A percentile compares a stretch with the other conserved stretches of the same genome.
phyloP scores from a whole-genome alignment of 495 filamentous ascomycete genomes.

The Trichoderma asperelloides region DNA sequence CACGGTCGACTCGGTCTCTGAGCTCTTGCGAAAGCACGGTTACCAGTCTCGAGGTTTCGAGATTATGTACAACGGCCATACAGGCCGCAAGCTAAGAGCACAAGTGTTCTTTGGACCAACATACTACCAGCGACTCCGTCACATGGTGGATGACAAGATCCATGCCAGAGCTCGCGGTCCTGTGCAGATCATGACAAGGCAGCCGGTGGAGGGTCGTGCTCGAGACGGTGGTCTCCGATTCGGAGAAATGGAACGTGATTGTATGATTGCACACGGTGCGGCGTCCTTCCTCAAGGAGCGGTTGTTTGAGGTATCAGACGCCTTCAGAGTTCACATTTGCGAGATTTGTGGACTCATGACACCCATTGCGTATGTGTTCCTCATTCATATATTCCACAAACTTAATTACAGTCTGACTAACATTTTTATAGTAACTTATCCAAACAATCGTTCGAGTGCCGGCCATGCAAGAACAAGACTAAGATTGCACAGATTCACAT shows the following conservation, averaged over 20 bases:
- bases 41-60: slow-evolving; percentile 97
- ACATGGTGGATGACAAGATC: slow-evolving; percentile 99
- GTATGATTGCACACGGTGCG: slow-evolving; percentile 98
- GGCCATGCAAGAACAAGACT: slow-evolving; percentile 97
- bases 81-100: slow-evolving; percentile 80
- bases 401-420: slow-evolving; percentile 18
- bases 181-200: slow-evolving; percentile 92
- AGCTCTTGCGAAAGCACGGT: slow-evolving; percentile 78
- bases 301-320: slow-evolving; percentile 93
- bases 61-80: slow-evolving; percentile 98
- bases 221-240: slow-evolving; percentile 97
- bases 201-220: slow-evolving; percentile 97
- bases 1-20: slow-evolving; percentile 89
- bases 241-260: slow-evolving; percentile 99
- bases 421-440: slow-evolving; percentile 65
- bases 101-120: slow-evolving; percentile 97
- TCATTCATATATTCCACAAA: slow-evolving; percentile 10
- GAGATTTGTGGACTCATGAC: slow-evolving; percentile 99
- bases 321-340: slow-evolving; percentile 97
- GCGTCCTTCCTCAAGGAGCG: slow-evolving; percentile 95
- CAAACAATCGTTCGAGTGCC: slow-evolving; percentile 90
- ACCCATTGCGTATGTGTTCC: slow-evolving; percentile 80
- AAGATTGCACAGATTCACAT: slow-evolving; percentile 95
- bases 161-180: slow-evolving; percentile 93
- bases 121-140: slow-evolving; percentile 96